Base-by-base conservation (phyloP, 2,329 filamentous ascomycete species). In the Colletotrichum gigasporum region DNA sequence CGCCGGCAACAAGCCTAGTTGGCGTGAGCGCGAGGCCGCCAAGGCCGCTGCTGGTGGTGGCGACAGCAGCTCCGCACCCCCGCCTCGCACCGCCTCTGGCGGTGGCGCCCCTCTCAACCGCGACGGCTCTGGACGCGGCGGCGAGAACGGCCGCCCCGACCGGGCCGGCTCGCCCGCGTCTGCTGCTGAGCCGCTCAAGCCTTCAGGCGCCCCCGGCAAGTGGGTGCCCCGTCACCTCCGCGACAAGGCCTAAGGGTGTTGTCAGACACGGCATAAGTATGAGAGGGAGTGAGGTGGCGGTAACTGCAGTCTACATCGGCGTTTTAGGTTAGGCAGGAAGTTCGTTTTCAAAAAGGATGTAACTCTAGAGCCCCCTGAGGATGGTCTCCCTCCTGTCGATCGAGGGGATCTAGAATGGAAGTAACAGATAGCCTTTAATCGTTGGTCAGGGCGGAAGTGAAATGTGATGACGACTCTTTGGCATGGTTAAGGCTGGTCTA, bases 11-110 rank as follows among this genome's bases (percentile, higher is more conserved):
- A 90, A 88, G 80, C 83, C 88, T 57, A 87, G 85, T 71, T 94
- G 91, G 91, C 89, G 91, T 76, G 91, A 93, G 30, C 89, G 90
- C 71, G 86, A 93, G 77, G 87, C 87, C 52, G 79, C 82, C 65
- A 83, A 71, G 71, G 74, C 79, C 34, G 70, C 73, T 9, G 72
- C 69, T 12, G 72, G 72, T n/a, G 71, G 68, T 73, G 53, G 75
- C 77, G 62, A 65, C 34, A 65, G 62, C 34, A 58, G 72, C 76
- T 71, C 73, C 48, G 70, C 77, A 47, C 79, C 84, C 34, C 84
- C 75, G 18, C 67, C 69, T 41, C 70, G 76, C 57, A 62, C 71
- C n/a, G 72, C 74, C 28, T 79, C 74, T 62, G 78, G 81, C 63
- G 78, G 81, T 34, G 79, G 78, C 45, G 75, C 76, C 12, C 77